phyloP scores from a whole-genome alignment of 2,329 filamentous ascomycete genomes.

The Myrmaecium sp. region DNA sequence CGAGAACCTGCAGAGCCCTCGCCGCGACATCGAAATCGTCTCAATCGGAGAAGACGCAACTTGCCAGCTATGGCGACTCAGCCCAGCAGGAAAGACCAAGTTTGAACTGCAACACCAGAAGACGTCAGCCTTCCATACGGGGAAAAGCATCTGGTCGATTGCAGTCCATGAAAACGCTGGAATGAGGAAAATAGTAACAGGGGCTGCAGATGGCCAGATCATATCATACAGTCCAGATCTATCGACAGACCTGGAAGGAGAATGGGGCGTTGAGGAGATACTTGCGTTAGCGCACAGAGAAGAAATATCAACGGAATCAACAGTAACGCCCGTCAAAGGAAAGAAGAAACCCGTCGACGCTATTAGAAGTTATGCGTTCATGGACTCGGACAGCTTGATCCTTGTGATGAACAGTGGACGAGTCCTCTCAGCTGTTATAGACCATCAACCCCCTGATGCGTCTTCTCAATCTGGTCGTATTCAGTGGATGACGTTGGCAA shows the following conservation, averaged over 20 bases:
- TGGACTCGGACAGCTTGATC: conserved; percentile 36
- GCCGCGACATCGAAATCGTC: conserved; percentile 39
- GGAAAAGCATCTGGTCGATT: conserved; percentile 83
- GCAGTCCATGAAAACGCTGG: conserved; percentile 26
- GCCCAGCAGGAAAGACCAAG: conserved; percentile 3
- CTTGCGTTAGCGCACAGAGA: too few species aligned
- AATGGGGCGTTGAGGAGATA: too few species aligned
- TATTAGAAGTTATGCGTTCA: conserved; percentile 48
- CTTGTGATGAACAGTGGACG: conserved; percentile 42
- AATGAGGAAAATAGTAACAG: conserved; percentile 32
- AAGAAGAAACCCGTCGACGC: too few species aligned
- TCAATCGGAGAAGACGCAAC: conserved; percentile 80
- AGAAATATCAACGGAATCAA: too few species aligned
- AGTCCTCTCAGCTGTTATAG: conserved; percentile 26
- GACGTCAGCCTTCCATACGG: conserved; percentile 50
- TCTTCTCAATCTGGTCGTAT: conserved; percentile 2
- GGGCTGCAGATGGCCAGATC: conserved; percentile 66
- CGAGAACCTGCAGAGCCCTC: too few species aligned
- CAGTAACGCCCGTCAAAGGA: too few species aligned
- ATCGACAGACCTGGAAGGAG: too few species aligned
- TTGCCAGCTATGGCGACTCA: conserved; percentile 48
- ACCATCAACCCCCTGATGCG: conserved; percentile 6
- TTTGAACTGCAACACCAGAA: conserved; percentile 34
- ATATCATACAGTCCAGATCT: too few species aligned
- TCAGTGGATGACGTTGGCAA: conserved; percentile 13